These are phyloP conservation scores for Venturia aucupariae DNA, from an alignment of 2,329 filamentous ascomycete species.

Conservation along the genomic window DNA sequence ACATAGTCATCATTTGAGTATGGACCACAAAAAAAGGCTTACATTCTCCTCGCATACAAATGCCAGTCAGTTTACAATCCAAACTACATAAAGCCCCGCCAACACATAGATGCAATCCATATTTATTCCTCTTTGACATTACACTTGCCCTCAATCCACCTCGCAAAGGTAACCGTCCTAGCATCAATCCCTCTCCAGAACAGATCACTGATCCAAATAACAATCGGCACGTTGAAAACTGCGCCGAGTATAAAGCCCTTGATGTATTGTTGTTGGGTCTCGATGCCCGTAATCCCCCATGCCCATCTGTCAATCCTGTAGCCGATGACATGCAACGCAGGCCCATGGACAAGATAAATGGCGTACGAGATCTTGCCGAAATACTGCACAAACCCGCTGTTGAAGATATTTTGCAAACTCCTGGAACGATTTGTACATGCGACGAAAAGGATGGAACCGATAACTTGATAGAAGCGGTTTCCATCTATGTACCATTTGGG, in stretches of 20 bases:
- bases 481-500: constrained; percentile 33
- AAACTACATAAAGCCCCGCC: too few species aligned
- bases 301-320: constrained; percentile 15
- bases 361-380: constrained; percentile 39
- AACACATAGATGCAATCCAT: neutral
- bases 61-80: too few species aligned
- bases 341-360: constrained; percentile 37
- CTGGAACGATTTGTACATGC: constrained; percentile 20
- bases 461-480: constrained; percentile 35
- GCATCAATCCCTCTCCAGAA: constrained; percentile 17
- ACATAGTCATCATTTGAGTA: too few species aligned
- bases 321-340: constrained; percentile 16
- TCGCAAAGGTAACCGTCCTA: constrained; percentile 16
- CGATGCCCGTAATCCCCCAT: constrained; percentile 17
- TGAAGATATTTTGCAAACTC: constrained; percentile 34
- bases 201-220: constrained; percentile 17
- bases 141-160: constrained; percentile 17
- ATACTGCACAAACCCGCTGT: constrained; percentile 34
- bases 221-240: constrained; percentile 13
- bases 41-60: neutral
- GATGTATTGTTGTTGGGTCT: constrained; percentile 14
- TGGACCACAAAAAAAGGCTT: too few species aligned
- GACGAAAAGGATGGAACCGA: constrained; percentile 22
- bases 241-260: constrained; percentile 14
- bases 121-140: neutral